These are phyloP conservation scores for Pythium dissimile DNA, from an alignment of 352 stramenopile genomes.

Conservation along the genomic window DNA sequence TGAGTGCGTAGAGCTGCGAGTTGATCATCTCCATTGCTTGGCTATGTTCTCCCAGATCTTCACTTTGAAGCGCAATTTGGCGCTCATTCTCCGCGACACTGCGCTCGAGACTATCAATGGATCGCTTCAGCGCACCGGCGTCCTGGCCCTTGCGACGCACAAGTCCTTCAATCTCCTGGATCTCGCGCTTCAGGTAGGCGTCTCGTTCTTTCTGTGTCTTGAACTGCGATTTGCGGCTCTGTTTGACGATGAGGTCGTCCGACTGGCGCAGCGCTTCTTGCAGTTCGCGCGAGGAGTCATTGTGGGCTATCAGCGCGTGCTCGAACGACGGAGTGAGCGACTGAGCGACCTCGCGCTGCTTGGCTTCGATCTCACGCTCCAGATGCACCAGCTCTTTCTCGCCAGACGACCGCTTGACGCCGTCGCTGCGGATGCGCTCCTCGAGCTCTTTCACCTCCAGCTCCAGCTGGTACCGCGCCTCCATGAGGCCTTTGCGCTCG, in stretches of 20 bases:
- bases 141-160: conserved; percentile 59
- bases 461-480: conserved; percentile 73
- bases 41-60: conserved; percentile 54
- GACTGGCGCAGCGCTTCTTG: conserved; percentile 56
- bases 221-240: conserved; percentile 95
- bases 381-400: conserved; percentile 53
- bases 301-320: conserved; percentile 59
- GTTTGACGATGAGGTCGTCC: conserved; percentile 94
- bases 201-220: conserved; percentile 91
- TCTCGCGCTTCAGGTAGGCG: conserved; percentile 68
- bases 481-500: conserved; percentile 77
- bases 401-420: conserved; percentile 34
- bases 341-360: conserved; percentile 44
- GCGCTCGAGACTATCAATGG: conserved; percentile 38
- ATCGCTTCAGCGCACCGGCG: conserved; percentile 31
- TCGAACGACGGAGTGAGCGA: conserved; percentile 54
- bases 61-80: conserved; percentile 38
- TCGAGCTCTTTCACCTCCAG: conserved; percentile 77
- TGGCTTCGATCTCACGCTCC: conserved; percentile 49
- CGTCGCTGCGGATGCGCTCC: conserved; percentile 49
- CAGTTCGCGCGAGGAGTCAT: conserved; percentile 78
- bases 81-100: conserved; percentile 43
- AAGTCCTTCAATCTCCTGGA: conserved; percentile 62
- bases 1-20: conserved; percentile 57
- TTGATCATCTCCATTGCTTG: conserved; percentile 48